Base-by-base conservation (phyloP, 768 basidiomycete genomes). In the Podaxis sp. region DNA sequence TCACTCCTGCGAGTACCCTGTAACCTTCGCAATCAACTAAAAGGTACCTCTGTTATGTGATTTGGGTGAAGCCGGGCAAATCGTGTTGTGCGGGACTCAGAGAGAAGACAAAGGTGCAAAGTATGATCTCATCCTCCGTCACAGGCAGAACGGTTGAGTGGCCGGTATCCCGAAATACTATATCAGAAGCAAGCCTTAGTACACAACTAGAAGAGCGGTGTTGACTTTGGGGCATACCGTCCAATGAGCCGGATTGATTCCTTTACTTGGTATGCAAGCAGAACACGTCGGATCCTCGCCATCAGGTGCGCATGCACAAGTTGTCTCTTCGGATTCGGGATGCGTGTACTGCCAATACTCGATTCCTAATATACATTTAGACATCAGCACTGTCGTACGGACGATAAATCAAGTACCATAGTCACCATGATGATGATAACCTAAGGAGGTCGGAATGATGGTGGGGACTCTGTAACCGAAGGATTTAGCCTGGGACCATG, bases 341-440 rank as follows among this genome's bases (percentile, higher is more conserved):
- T 79, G 77, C 4, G 66, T 68, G 38, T 75, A 74, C 65, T 80
- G 78, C 83, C 82, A 85, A 63, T 83, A 83, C 68, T 84, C 83
- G 53, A 83, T 68, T 0, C 82, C 82, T 84, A 54, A 13, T 3
- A 39, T 17, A n/a, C 19, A 22, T 46, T 19, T 17, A 46, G 15
- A 11, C 28, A 40, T 19, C 53, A 13, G 28, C 22, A 24, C 5
- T 28, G 12, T 22, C 12, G 8, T 24, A 24, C n/a, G 49, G 49
- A 26, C 22, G 49, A 5, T 7, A n/a, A 11, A 9, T 28, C 17
- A 57, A 48, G 38, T 2, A 3, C 33, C 11, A 17, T 7, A 33
- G 56, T 68, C 58, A 80, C 84, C 84, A 63, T 85, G 83, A 61
- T 86, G 84, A 59, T 77, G 79, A 69, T 85, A 86, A 4, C 84